These are phyloP conservation scores for Rhodosorus marinus DNA, from an alignment of 23 red algal species.

Conservation along the genomic window DNA sequence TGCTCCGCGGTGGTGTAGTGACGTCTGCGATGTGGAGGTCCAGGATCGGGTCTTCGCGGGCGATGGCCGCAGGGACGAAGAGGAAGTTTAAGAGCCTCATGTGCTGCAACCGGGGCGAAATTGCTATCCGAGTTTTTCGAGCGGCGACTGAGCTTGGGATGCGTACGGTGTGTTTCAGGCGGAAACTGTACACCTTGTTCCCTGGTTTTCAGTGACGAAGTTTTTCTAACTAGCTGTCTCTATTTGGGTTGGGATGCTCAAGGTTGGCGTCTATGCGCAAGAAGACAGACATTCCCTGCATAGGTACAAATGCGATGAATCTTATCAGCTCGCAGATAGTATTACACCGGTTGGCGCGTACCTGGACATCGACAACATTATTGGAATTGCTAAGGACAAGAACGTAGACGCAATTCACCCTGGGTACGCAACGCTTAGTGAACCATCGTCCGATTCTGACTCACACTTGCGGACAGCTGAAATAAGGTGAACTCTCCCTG, in stretches of 20 bases:
- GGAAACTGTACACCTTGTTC: background rate
- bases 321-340: background rate
- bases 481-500: too few relatives aligned
- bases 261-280: slow-evolving; percentile 6
- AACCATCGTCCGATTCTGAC: too few relatives aligned
- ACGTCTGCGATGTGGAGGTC: too few relatives aligned
- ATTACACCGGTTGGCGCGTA: slow-evolving; percentile 1
- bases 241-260: background rate
- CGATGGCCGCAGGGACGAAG: too few relatives aligned
- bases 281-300: slow-evolving; percentile 15
- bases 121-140: slow-evolving; percentile 19
- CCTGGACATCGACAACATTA: slow-evolving; percentile 7
- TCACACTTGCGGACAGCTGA: too few relatives aligned
- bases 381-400: background rate
- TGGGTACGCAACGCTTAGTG: slow-evolving; percentile 25
- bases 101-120: slow-evolving; percentile 9
- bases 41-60: too few relatives aligned
- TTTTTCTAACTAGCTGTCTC: background rate
- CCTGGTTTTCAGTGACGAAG: background rate
- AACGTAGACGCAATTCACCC: slow-evolving; percentile 26
- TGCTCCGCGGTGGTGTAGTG: too few relatives aligned
- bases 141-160: background rate
- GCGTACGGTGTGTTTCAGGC: slow-evolving; percentile 3
- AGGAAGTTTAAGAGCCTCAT: slow-evolving; percentile 6
- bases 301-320: slow-evolving; percentile 6